These are phyloP conservation scores for Leucoagaricus sp. DNA, from an alignment of 1,284 basidiomycete genomes.

Conservation along the genomic window DNA sequence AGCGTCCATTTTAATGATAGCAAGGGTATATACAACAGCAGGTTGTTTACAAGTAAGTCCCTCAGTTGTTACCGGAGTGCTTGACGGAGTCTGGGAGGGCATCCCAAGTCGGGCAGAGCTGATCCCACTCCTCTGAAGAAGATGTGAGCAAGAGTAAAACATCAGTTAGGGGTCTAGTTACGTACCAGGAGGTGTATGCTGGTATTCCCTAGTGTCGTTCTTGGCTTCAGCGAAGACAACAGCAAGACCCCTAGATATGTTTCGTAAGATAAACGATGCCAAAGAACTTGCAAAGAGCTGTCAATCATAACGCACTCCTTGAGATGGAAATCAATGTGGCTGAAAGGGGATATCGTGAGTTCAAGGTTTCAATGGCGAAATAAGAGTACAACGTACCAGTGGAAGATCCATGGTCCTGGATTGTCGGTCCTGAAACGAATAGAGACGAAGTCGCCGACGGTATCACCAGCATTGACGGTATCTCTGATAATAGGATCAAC, in stretches of 20 bases:
- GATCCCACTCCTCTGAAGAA: constrained; percentile 28
- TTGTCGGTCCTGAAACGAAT: constrained; percentile 45
- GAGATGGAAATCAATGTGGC: constrained; percentile 34
- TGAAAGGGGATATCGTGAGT: constrained; percentile 18
- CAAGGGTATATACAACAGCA: no score
- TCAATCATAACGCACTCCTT: constrained; percentile 6
- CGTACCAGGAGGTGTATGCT: constrained; percentile 23
- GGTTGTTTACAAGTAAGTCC: no score
- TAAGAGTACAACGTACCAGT: constrained; percentile 18
- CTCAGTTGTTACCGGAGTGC: background rate
- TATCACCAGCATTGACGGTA: constrained; percentile 33
- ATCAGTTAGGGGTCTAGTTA: background rate
- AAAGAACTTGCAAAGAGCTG: background rate
- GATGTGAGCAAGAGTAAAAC: background rate
- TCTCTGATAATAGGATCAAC: constrained; percentile 31
- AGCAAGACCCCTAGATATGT: constrained; percentile 31
- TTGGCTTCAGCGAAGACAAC: constrained; percentile 42
- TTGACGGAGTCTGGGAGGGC: background rate
- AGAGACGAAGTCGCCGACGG: constrained; percentile 29
- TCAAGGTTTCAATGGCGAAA: no score
- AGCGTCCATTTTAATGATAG: no score
- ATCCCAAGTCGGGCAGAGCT: constrained; percentile 32
- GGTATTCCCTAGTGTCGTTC: constrained; percentile 14
- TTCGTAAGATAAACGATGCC: background rate
- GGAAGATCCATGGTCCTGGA: constrained; percentile 41